Base-by-base conservation (phyloP, 176 grass and related monocot genomes). In the Dendrocalamus sinicus region DNA sequence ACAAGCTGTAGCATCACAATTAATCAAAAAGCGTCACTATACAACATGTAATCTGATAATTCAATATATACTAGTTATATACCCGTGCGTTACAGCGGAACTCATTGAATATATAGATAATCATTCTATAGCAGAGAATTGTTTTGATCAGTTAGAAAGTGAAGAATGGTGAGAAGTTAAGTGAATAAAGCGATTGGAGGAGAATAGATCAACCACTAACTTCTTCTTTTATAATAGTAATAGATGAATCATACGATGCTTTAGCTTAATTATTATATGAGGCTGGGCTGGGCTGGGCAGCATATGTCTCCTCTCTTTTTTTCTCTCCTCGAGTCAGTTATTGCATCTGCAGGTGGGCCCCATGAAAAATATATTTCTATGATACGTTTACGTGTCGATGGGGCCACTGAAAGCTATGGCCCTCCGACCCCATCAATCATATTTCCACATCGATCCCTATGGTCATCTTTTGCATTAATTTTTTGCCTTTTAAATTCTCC, bases 381-480 rank as follows among this genome's bases (percentile, higher is more conserved):
- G 28, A 41, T 72, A 41, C 58, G 66, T 78, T 69, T 85, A 23
- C 70, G 48, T 75, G 70, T 69, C 64, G 72, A 84, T 91, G 83
- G 92, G 89, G 1, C 67, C 69, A 16, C 7, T 61, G 89, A 89
- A 88, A 93, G 88, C 85, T 78, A 84, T 71, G 65, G n/a, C 39
- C 40, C 86, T 89, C 89, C 83, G 73, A 89, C 83, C 79, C 54
- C 79, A 88, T 84, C 54, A 81, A 88, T 70, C 62, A 86, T 81
- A 79, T 80, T 61, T 81, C 70, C 72, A 77, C 53, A 51, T 63
- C 28, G 30, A 32, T 35, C 45, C 61, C 39, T 59, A 53, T 66
- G 65, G 47, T 37, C 51, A 2, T 73, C 54, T 20, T 74, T 28
- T 66, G 4, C 14, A 77, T 46, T 32, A 26, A 71, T 78, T 66